Conservation (phyloP, 2,329 filamentous ascomycete species). For the Trichoderma hamatum region DNA sequence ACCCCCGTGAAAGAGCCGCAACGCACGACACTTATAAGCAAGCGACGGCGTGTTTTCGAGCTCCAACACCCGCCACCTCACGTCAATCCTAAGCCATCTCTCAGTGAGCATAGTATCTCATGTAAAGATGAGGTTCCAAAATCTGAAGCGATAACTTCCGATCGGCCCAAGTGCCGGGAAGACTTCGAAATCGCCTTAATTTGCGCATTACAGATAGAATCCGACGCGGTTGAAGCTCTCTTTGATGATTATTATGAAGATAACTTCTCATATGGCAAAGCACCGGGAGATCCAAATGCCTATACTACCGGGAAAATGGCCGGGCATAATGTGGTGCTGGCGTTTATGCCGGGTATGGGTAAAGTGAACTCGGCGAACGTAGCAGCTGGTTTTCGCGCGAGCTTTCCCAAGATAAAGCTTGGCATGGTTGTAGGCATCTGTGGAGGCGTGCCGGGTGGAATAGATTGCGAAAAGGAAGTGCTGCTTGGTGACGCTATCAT, state of each 20-base stretch:
- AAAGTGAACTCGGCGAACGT: slow-evolving; percentile 27
- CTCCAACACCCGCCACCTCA: not conserved
- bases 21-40: not conserved
- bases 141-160: too few species aligned
- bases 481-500: slow-evolving; percentile 37
- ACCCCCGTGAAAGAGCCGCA: not conserved
- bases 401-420: slow-evolving; percentile 31
- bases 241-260: slow-evolving; percentile 32
- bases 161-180: not conserved
- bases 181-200: slow-evolving; percentile 32
- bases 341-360: slow-evolving; percentile 32
- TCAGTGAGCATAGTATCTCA: not conserved
- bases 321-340: slow-evolving; percentile 33
- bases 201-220: slow-evolving; percentile 31
- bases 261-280: slow-evolving; percentile 32
- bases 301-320: slow-evolving; percentile 35
- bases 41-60: not conserved
- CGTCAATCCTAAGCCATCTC: not conserved
- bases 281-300: slow-evolving; percentile 35
- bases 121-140: not conserved
- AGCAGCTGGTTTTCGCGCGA: slow-evolving; percentile 22
- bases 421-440: slow-evolving; percentile 31
- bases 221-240: slow-evolving; percentile 29
- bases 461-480: slow-evolving; percentile 27
- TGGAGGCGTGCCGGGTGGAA: slow-evolving; percentile 31